These are phyloP conservation scores for Eucalyptus coolabah DNA, from an alignment of 345 rosid genomes.

Conservation along the genomic window DNA sequence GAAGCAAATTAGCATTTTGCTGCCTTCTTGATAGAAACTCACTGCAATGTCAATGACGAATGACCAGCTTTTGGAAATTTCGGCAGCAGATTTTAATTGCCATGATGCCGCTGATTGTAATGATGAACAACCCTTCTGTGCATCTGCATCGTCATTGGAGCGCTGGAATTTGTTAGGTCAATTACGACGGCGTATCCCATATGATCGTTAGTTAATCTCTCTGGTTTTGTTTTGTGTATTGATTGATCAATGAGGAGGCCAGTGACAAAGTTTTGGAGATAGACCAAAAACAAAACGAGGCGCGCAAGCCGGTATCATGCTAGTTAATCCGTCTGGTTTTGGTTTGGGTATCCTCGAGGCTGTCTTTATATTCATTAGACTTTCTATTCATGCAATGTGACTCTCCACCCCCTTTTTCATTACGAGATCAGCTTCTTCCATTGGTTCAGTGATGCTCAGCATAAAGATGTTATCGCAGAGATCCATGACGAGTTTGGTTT, in stretches of 20 bases:
- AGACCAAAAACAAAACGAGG: slow-evolving; percentile 72
- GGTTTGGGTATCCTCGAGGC: not conserved
- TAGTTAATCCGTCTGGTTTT: no score
- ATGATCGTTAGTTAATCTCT: no score
- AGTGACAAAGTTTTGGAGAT: slow-evolving; percentile 83
- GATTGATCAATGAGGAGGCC: slow-evolving; percentile 21
- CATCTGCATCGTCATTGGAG: not conserved
- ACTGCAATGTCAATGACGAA: not conserved
- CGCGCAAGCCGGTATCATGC: slow-evolving; percentile 69
- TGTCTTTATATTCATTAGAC: not conserved
- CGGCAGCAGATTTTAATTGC: not conserved
- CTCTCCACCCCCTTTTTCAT: not conserved
- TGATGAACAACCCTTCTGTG: not conserved
- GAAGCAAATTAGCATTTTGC: not conserved
- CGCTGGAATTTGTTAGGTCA: not conserved
- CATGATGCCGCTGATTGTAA: not conserved
- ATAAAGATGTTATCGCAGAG: no score
- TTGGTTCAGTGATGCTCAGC: no score
- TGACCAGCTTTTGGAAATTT: not conserved
- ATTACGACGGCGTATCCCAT: rapidly evolving
- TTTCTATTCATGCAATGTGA: not conserved
- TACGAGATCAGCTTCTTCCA: slow-evolving; percentile 22
- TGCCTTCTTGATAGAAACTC: not conserved
- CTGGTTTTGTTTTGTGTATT: not conserved
- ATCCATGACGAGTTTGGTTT: no score